phyloP scores from a whole-genome alignment of 345 rosid species.

The Eutrema japonicum region DNA sequence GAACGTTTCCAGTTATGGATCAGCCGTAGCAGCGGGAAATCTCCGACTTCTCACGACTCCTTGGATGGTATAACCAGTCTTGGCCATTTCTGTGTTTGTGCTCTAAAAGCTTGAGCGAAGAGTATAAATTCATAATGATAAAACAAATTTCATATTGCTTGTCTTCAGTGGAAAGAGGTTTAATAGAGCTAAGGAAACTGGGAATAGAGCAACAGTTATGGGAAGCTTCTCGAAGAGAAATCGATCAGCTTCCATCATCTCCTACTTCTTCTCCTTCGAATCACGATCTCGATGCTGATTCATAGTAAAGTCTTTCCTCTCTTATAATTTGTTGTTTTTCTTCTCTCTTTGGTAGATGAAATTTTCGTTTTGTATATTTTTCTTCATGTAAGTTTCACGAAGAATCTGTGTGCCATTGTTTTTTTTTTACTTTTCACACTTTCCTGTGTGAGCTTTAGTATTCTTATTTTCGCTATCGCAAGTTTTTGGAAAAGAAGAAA shows the following conservation, averaged over 20 bases:
- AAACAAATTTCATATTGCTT: not conserved
- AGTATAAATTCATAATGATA: not conserved
- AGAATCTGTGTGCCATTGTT: not conserved
- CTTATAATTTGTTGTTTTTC: not conserved
- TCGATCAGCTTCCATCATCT: slow-evolving; percentile 48
- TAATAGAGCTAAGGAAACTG: slow-evolving; percentile 76
- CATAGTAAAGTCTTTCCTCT: slow-evolving; percentile 30
- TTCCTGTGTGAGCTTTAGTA: slow-evolving; percentile 14
- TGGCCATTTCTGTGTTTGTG: not conserved
- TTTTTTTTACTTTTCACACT: not conserved
- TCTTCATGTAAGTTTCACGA: slow-evolving; percentile 31
- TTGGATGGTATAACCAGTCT: slow-evolving; percentile 65
- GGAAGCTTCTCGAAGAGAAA: slow-evolving; percentile 89
- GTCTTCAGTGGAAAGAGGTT: slow-evolving; percentile 75
- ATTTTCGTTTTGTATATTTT: slow-evolving; percentile 37
- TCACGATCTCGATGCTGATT: slow-evolving; percentile 41
- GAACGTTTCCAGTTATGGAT: slow-evolving; percentile 82
- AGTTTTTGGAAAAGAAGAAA: not conserved
- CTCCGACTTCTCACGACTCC: slow-evolving; percentile 74
- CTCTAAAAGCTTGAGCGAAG: not conserved
- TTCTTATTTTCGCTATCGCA: not conserved
- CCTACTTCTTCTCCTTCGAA: slow-evolving; percentile 38
- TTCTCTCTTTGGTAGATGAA: slow-evolving; percentile 16
- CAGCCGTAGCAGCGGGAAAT: slow-evolving; percentile 53
- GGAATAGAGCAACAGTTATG: slow-evolving; percentile 89